A percentile compares a stretch with the other conserved stretches of the same genome.
These are phyloP conservation scores for Aegilops umbellulata DNA, from an alignment of 176 grass and related monocot species.

Conservation along the genomic window DNA sequence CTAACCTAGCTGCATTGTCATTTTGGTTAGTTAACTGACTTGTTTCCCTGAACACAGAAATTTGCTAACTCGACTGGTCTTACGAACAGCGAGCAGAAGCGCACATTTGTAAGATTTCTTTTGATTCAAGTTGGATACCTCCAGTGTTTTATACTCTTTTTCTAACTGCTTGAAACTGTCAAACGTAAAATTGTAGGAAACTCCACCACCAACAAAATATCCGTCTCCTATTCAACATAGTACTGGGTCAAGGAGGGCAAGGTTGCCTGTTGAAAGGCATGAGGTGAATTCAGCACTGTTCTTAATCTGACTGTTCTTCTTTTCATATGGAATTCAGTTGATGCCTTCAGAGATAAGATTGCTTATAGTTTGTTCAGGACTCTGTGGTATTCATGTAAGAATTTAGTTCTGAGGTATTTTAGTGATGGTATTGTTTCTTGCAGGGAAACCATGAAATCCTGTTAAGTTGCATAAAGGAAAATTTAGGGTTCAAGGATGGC, in stretches of 20 bases:
- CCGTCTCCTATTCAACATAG: slow-evolving; percentile 48
- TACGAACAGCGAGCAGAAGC: slow-evolving; percentile 48
- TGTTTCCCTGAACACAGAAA: slow-evolving; percentile 46
- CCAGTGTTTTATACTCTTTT: slow-evolving; percentile 20
- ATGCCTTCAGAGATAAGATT: slow-evolving; percentile 1
- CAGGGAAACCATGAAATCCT: slow-evolving; percentile 94
- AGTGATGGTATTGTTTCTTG: slow-evolving; percentile 36
- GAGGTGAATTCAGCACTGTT: slow-evolving; percentile 56
- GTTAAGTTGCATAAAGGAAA: slow-evolving; percentile 79
- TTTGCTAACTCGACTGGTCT: slow-evolving; percentile 61
- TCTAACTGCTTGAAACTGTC: not conserved
- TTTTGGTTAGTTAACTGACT: slow-evolving; percentile 28
- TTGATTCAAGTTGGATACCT: slow-evolving; percentile 18
- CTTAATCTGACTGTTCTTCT: not conserved
- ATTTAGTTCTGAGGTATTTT: slow-evolving; percentile 11
- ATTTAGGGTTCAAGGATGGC: slow-evolving; percentile 84
- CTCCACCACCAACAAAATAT: slow-evolving; percentile 66
- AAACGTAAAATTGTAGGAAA: slow-evolving; percentile 60
- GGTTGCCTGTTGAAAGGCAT: slow-evolving; percentile 64
- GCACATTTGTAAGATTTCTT: slow-evolving; percentile 68
- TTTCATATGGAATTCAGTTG: not conserved
- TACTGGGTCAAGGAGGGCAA: slow-evolving; percentile 55
- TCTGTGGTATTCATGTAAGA: not conserved
- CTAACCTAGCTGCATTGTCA: not conserved
- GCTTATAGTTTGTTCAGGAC: slow-evolving; percentile 12